Evolutionary conservation across 23 red algal genomes (phyloP), one percentile per base, ranked within the genome.

Genomic region (Gracilaria gracilis): DNA sequence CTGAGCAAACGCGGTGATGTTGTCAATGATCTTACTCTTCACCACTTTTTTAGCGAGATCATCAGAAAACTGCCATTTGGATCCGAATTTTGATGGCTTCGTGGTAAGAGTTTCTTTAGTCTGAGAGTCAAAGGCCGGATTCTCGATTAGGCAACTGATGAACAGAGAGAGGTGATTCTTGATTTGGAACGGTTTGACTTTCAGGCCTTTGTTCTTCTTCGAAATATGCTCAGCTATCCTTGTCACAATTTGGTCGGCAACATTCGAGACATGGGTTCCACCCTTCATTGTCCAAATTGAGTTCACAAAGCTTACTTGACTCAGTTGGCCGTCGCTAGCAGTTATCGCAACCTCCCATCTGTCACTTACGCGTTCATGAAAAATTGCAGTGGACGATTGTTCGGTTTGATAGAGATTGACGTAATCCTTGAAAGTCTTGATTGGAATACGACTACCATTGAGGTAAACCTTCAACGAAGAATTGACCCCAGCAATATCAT

Each of bases 211-310:
- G 86, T 96, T 86, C 78, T 99, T 99, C 78, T 96, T 95, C 36
- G 82, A 72, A 55, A 99, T 87, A 76, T 96, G 94, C 33, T 99
- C 97, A 16, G 54, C 61, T 61, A 99, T 42, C 67, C 67, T 48
- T 21, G 64, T 23, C 4, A 95, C 94, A 58, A 99, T 75, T 93
- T 96, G 94, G 57, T 99, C 94, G 17, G 90, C 94, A 57, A 99
- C 90, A 74, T 96, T 91, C 15, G 82, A 88, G 5, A 99, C 97
- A 75, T 99, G 97, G 16, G 87, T 99, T 48, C 97, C 97, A 34
- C 97, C 97, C 70, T 99, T 99, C 76, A 96, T 99, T 35, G 97
- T 99, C 85, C 94, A 96, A 21, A 99, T 99, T 0, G 94, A 96
- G 80, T 99, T 99, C 48, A 99, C 97, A 65, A 99, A 99, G 75